phyloP scores from a whole-genome alignment of 2,329 filamentous ascomycete species.

The Golovinomyces cichoracearum region DNA sequence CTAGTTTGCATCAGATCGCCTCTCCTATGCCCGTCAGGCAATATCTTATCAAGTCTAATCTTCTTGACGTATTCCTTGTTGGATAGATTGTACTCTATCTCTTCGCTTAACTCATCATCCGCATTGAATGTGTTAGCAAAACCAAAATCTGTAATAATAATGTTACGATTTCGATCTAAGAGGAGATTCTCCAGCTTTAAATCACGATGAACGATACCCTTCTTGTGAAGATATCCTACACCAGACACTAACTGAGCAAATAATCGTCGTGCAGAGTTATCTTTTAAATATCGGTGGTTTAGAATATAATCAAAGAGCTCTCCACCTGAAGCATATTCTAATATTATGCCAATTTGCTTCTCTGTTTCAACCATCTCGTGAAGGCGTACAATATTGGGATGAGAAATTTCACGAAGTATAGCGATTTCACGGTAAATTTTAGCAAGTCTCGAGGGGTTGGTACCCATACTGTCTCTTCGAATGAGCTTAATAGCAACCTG shows the following conservation, averaged over 20 bases:
- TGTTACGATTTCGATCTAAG: conserved; percentile 87
- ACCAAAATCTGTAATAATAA: conserved; percentile 98
- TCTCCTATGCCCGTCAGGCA: conserved; percentile 48
- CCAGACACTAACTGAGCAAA: conserved; percentile 93
- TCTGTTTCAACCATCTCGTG: conserved; percentile 99
- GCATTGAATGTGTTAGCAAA: conserved; percentile 96
- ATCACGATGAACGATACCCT: conserved; percentile 92
- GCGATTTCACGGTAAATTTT: conserved; percentile 96
- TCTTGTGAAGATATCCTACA: conserved; percentile 92
- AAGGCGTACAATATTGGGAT: conserved; percentile 87
- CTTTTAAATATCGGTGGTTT: conserved; percentile 88
- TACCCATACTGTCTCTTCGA: conserved; percentile 66
- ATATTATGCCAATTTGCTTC: conserved; percentile 86
- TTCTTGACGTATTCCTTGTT: conserved; percentile 76
- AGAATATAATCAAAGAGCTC: conserved; percentile 97
- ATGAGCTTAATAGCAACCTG: conserved; percentile 96
- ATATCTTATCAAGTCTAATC: conserved; percentile 56
- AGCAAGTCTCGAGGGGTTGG: conserved; percentile 65
- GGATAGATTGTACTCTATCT: conserved; percentile 64
- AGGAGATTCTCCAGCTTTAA: conserved; percentile 89
- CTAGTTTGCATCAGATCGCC: conserved; percentile 98
- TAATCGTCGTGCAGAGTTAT: conserved; percentile 64
- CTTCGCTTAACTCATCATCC: conserved; percentile 61
- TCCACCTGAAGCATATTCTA: conserved; percentile 92
- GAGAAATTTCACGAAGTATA: conserved; percentile 64